Evolutionary conservation across 331 rosid species (phyloP), one percentile per base, ranked within the genome.

Genomic region (Quercus tomentella): DNA sequence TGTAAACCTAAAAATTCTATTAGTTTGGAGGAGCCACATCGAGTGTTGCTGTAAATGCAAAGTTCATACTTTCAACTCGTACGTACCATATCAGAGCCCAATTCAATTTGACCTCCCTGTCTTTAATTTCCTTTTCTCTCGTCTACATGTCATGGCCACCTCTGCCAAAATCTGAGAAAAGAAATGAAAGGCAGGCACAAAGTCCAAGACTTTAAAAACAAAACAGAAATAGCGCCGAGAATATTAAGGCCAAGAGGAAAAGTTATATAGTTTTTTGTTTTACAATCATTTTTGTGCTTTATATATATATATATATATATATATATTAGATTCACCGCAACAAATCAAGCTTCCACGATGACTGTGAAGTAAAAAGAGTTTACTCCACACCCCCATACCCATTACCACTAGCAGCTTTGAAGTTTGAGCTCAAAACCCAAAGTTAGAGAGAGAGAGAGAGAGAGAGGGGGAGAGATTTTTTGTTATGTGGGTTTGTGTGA

Each of bases 181-280:
- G 88, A 87, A 79, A 85, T 78, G 85, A 81, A 82, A 85, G 88
- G 37, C 25, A 2, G 97, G 97, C 97, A 92, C 97, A 77, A 18
- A 87, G 55, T 85, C 92, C 97, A 86, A 92, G 57, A 62, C 57
- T 85, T 88, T 80, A 82, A 92, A 90, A 75, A 87, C 76, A 83
- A 88, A 84, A 81, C 80, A 85, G 77, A 70, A 73, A 83, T 89
- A 82, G 77, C 71, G 80, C 87, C 80, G 75, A 81, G 93, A 88
- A 84, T 84, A 84, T 86, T 3, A 49, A 49, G 17, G 17, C 55
- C 16, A 49, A 78, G 81, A 73, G 76, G 41, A 41, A 52, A 35
- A 73, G 69, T 79, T 62, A 88, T 65, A 84, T 83, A 89, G 41
- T 56, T n/a, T n/a, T n/a, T n/a, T n/a, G 77, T 80, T 73, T 80